Conservation (phyloP, 345 rosid genomes). For the Cochlearia excelsa region DNA sequence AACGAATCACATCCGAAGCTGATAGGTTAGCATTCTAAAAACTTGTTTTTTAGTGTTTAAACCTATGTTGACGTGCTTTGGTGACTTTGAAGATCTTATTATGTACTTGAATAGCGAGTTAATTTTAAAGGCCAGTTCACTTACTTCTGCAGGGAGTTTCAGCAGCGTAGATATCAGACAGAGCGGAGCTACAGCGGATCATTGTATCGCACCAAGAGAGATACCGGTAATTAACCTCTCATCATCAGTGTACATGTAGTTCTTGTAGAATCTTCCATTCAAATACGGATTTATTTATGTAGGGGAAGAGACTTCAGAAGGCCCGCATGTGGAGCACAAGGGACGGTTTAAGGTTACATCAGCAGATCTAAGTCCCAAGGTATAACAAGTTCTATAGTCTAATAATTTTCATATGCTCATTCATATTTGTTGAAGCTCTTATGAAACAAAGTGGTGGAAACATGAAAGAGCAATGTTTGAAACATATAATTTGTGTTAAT, state of each 20-base stretch:
- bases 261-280: conserved; percentile 12
- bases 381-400: too few relatives aligned
- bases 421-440: conserved; percentile 9
- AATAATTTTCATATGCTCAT: conserved; percentile 1
- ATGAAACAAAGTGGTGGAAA: conserved; percentile 13
- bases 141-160: conserved; percentile 55
- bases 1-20: conserved; percentile 50
- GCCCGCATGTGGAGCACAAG: conserved; percentile 70
- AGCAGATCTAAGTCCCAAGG: conserved; percentile 86
- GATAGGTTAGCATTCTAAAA: conserved; percentile 54
- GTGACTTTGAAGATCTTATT: conserved; percentile 27
- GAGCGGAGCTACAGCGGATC: conserved; percentile 82
- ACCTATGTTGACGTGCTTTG: conserved; percentile 12
- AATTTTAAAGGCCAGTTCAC: conserved; percentile 25
- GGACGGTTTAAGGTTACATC: conserved; percentile 93
- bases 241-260: conserved; percentile 41
- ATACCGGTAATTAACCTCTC: conserved; percentile 44
- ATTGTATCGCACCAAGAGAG: conserved; percentile 62
- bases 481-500: conserved; percentile 3
- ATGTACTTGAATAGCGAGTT: conserved; percentile 19
- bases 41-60: conserved; percentile 29
- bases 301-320: conserved; percentile 77
- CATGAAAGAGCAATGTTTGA: conserved; percentile 3
- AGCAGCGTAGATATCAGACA: conserved; percentile 50
- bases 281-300: conserved; percentile 22